Conservation (phyloP, 2,329 filamentous ascomycete genomes). For the Orbilia javanica region DNA sequence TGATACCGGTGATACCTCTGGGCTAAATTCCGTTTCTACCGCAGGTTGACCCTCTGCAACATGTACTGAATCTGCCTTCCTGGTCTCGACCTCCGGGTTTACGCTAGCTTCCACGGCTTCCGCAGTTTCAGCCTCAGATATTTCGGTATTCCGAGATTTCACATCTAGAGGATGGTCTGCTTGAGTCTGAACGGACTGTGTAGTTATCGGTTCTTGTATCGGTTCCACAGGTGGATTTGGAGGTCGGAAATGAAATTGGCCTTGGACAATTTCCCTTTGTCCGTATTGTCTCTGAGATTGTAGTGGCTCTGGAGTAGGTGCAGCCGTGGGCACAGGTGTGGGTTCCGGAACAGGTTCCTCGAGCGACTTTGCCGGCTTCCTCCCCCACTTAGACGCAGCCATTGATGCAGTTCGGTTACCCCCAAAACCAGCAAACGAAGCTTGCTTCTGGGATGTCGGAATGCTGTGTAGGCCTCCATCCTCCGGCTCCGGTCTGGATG, state of each 20-base stretch:
- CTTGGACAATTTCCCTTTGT: too few relatives aligned
- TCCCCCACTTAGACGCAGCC: slow-evolving; percentile 41
- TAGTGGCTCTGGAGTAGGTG: slow-evolving; percentile 13
- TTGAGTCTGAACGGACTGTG: not conserved
- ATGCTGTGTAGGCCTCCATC: slow-evolving; percentile 26
- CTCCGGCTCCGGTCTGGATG: slow-evolving; percentile 36
- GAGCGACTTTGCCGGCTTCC: slow-evolving; percentile 25
- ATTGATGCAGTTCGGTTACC: slow-evolving; percentile 4
- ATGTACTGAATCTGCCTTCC: not conserved
- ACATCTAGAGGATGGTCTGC: not conserved
- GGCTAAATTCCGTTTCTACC: not conserved
- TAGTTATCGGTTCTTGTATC: not conserved
- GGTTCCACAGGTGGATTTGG: not conserved
- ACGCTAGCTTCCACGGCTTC: not conserved
- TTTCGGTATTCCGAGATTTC: not conserved
- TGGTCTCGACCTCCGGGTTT: not conserved
- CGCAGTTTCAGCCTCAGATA: not conserved
- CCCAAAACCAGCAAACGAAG: slow-evolving; percentile 34
- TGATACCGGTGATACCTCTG: not conserved
- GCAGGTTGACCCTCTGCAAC: not conserved
- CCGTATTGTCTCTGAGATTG: not conserved
- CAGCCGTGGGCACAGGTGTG: not conserved
- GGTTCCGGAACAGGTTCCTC: not conserved
- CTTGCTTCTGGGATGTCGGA: slow-evolving; percentile 12
- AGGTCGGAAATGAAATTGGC: not conserved